Evolutionary conservation across 164 flowering plant species (phyloP), one percentile per base, ranked within the genome.

Genomic region (Piper betle): DNA sequence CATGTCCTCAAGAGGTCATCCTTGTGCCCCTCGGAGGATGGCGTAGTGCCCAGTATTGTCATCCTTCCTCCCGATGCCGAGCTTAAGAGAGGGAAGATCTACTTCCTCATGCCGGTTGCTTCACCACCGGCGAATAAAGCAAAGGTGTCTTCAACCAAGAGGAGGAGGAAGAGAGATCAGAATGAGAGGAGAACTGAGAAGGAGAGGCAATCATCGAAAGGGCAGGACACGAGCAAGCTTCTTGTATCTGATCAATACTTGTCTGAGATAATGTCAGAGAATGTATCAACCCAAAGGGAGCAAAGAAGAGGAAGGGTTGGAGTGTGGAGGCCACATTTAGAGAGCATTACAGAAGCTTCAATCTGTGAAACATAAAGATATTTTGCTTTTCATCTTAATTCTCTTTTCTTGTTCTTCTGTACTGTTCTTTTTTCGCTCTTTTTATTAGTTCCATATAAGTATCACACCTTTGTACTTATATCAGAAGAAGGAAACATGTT

Each of bases 61-160:
- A 60, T 86, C 4, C 81, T 91, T 37, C 86, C 94, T 0, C 96
- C 96, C 0, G 96, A 91, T n/a, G 86, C 94, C 0, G 78, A 84
- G 64, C 86, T 91, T n/a, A 82, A 82, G 61, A 80, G 94, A 17
- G 97, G 97, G 18, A 85, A 86, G 85, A 91, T 91, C 68, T 91
- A 91, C 66, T 91, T 91, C 58, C 87, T 91, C 64, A 83, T 87
- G 74, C 96, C 94, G 0, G 70, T 77, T 82, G 0, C 50, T 1
- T 46, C 50, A 10, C 50, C 50, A 15, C 50, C 9, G 50, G 3
- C 50, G 3, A 9, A 46, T 46, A 46, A 46, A 15, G 50, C 50
- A 15, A 46, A 9, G 50, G 50, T 15, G 50, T 12, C 12, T 5
- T 46, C 50, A 15, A 0, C 50, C 0, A 46, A 15, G 11, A 46